Evolutionary conservation across 2,329 filamentous ascomycete species (phyloP).

Genomic region (Talaromyces sp.): DNA sequence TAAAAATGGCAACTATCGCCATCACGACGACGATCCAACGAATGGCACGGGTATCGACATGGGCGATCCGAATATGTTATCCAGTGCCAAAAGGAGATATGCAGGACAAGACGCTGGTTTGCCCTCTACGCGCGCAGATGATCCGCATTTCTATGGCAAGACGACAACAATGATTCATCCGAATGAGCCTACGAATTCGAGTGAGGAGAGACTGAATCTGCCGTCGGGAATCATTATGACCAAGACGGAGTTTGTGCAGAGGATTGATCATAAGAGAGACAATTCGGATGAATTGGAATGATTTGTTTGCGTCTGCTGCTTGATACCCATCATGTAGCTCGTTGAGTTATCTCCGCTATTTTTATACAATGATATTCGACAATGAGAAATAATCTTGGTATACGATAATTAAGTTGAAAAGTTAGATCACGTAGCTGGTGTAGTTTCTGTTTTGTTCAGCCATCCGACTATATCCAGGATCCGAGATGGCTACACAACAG

Average conservation of each 20-base stretch:
- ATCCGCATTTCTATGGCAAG: slow-evolving; percentile 20
- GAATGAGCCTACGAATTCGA: slow-evolving; percentile 16
- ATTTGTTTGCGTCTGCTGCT: not conserved
- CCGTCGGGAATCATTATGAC: slow-evolving; percentile 26
- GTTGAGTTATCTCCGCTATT: not conserved
- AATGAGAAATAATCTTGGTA: not conserved
- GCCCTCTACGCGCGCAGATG: slow-evolving; percentile 13
- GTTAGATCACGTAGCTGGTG: not conserved
- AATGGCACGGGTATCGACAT: not conserved
- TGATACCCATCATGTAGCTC: not conserved
- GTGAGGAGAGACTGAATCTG: slow-evolving; percentile 20
- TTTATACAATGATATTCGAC: not conserved
- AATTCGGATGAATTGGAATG: slow-evolving; percentile 16
- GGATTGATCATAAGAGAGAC: slow-evolving; percentile 19
- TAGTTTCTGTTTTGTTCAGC: not conserved
- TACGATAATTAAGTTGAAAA: not conserved
- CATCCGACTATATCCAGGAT: not conserved
- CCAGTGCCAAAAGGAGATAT: slow-evolving; percentile 3
- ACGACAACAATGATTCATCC: slow-evolving; percentile 17
- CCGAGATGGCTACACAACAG: not conserved
- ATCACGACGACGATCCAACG: slow-evolving; percentile 28
- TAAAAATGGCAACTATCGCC: slow-evolving; percentile 17
- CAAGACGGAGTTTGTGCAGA: slow-evolving; percentile 28
- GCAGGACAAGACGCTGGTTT: slow-evolving; percentile 18
- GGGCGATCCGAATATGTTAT: not conserved